Evolutionary conservation across 108 stramenopile species (phyloP).

Genomic region (Stephanodiscus minutulus): DNA sequence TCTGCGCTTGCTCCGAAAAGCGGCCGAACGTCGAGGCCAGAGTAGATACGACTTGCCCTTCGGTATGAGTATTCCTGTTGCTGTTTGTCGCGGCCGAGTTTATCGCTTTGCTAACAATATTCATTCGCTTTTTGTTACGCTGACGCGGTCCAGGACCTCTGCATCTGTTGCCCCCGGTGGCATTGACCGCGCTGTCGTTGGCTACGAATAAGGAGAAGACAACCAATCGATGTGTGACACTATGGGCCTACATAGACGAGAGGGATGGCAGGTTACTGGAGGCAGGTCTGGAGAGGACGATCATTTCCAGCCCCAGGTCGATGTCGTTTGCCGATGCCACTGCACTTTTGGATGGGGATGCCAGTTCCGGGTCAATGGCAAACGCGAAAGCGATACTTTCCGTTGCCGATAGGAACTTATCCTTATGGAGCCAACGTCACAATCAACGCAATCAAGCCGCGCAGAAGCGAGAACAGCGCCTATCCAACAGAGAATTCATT

Average conservation of each 20-base stretch:
- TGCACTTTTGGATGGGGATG: slow-evolving; percentile 50
- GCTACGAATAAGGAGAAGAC: slow-evolving; percentile 36
- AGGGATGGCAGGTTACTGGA: slow-evolving; percentile 73
- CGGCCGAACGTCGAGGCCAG: slow-evolving; percentile 66
- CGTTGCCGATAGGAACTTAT: slow-evolving; percentile 61
- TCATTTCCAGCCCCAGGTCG: slow-evolving; percentile 65
- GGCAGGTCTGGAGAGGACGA: slow-evolving; percentile 76
- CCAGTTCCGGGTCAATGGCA: slow-evolving; percentile 22
- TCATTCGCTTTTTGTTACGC: background rate
- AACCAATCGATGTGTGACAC: slow-evolving; percentile 72
- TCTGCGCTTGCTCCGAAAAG: slow-evolving; percentile 42
- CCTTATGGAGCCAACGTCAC: slow-evolving; percentile 55
- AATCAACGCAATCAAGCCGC: slow-evolving; percentile 53
- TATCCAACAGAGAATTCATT: slow-evolving; percentile 57
- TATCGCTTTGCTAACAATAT: background rate
- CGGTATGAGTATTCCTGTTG: slow-evolving; percentile 28
- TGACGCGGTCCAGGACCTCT: slow-evolving; percentile 45
- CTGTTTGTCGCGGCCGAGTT: background rate
- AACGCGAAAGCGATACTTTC: slow-evolving; percentile 55
- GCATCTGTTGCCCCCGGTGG: slow-evolving; percentile 81
- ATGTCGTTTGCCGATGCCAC: slow-evolving; percentile 69
- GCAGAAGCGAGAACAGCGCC: slow-evolving; percentile 62
- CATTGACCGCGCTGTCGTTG: slow-evolving; percentile 62
- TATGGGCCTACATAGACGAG: slow-evolving; percentile 90
- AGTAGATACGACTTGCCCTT: slow-evolving; percentile 83